Percentiles rank a stretch among this genome's conserved stretches.
Evolutionary conservation across 805 yeast genomes (phyloP).

Genomic region (Zygotorulaspora danielsina): DNA sequence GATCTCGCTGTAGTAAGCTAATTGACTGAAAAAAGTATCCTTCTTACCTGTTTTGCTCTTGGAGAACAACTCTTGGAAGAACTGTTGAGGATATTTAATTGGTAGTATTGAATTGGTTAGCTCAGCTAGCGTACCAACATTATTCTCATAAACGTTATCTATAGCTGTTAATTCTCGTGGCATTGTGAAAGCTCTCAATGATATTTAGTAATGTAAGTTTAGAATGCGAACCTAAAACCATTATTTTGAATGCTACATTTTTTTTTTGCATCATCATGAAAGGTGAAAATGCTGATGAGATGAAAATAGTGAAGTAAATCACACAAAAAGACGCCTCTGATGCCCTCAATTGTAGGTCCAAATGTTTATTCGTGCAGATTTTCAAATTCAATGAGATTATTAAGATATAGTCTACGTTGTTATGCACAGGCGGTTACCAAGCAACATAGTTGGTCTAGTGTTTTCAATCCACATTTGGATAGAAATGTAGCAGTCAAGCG

Average conservation of each 20-base stretch:
- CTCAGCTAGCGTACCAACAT: constrained; percentile 26
- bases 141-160: constrained; percentile 28
- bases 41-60: constrained; percentile 13
- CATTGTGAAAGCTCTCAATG: constrained; percentile 10
- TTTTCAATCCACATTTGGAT: constrained; percentile 12
- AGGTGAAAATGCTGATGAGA: too few species aligned
- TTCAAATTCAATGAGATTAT: too few species aligned
- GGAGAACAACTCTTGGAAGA: constrained; percentile 25
- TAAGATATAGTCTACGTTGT: neutral
- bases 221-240: too few species aligned
- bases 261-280: too few species aligned
- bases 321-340: too few species aligned
- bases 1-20: constrained; percentile 64
- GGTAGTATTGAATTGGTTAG: constrained; percentile 20
- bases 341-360: too few species aligned
- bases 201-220: neutral
- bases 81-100: constrained; percentile 20
- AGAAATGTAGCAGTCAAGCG: constrained; percentile 9
- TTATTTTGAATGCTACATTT: neutral
- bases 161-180: constrained; percentile 21
- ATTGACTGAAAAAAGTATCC: constrained; percentile 23
- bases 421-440: constrained; percentile 5
- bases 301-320: too few species aligned
- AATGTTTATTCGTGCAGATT: too few species aligned
- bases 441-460: constrained; percentile 8